Percentiles rank a stretch among this genome's conserved stretches.
Evolutionary conservation across 306 rosid genomes (phyloP).

Genomic region (Mimosa bimucronata): DNA sequence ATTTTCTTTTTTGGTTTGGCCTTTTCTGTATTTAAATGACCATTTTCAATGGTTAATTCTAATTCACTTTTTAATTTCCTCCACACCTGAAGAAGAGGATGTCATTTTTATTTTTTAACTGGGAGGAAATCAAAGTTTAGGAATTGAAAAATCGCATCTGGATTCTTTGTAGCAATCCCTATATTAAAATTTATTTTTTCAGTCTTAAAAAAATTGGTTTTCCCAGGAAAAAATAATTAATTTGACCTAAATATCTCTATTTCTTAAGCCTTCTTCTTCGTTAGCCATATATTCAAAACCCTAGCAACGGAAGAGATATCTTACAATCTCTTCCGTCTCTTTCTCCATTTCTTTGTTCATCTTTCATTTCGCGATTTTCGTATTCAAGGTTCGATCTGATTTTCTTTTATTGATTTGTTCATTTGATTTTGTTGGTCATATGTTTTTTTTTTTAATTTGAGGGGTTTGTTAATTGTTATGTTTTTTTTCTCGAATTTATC

Average conservation of each 20-base stretch:
- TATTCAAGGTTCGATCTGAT: constrained; percentile 27
- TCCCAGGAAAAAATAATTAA: background rate
- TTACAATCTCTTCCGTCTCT: constrained; percentile 50
- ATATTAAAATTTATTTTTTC: too few species aligned
- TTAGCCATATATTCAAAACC: constrained; percentile 34
- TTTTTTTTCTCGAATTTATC: constrained; percentile 1
- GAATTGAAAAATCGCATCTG: too few species aligned
- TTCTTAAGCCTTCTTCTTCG: constrained; percentile 20
- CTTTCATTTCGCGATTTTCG: background rate
- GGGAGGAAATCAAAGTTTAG: too few species aligned
- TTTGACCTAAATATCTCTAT: constrained; percentile 32
- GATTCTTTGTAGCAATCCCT: too few species aligned
- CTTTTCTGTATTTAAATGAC: too few species aligned
- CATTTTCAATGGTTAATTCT: too few species aligned
- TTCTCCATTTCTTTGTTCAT: background rate
- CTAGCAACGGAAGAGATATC: constrained; percentile 48
- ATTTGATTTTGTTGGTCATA: background rate
- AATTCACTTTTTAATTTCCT: too few species aligned
- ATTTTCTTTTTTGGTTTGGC: too few species aligned
- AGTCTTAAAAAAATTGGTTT: too few species aligned
- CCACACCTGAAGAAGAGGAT: too few species aligned
- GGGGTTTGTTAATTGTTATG: background rate
- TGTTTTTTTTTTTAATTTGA: background rate
- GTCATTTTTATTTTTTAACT: too few species aligned
- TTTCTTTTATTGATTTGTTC: background rate